Percentiles rank a stretch among this genome's conserved stretches.
Conservation (phyloP, 257 asterid genomes). For the Coffea canephora region DNA sequence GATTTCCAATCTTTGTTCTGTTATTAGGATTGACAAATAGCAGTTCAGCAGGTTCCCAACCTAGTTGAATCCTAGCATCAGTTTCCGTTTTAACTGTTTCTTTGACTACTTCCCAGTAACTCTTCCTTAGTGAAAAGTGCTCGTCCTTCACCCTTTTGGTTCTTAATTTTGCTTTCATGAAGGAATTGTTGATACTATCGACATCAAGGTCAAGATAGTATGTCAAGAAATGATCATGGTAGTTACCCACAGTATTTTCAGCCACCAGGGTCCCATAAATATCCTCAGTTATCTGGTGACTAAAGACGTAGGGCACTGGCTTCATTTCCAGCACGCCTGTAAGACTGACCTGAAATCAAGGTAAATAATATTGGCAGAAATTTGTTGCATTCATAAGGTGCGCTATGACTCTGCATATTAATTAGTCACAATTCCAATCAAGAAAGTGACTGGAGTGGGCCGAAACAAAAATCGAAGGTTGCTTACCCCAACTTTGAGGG, state of each 20-base stretch:
- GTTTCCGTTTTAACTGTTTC: slow-evolving; percentile 44
- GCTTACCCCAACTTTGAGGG: slow-evolving; percentile 61
- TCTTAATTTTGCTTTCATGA: slow-evolving; percentile 39
- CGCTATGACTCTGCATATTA: too few relatives aligned
- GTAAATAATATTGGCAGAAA: too few relatives aligned
- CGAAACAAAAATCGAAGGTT: not conserved
- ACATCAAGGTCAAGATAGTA: slow-evolving; percentile 55
- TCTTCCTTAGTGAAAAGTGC: slow-evolving; percentile 32
- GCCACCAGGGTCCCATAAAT: slow-evolving; percentile 8
- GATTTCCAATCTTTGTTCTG: slow-evolving; percentile 53
- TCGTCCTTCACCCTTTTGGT: slow-evolving; percentile 19
- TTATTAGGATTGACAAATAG: slow-evolving; percentile 49
- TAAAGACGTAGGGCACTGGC: slow-evolving; percentile 26
- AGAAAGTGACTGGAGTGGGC: not conserved
- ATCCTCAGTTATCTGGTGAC: not conserved
- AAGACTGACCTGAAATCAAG: slow-evolving; percentile 42
- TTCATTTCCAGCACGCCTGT: slow-evolving; percentile 57
- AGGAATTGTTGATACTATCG: slow-evolving; percentile 53
- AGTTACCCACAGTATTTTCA: slow-evolving; percentile 39
- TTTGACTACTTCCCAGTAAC: slow-evolving; percentile 49
- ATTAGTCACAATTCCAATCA: not conserved
- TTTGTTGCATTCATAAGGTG: too few relatives aligned
- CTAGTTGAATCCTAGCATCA: slow-evolving; percentile 39
- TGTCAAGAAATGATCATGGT: slow-evolving; percentile 61
- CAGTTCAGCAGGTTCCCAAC: slow-evolving; percentile 36